Evolutionary conservation across 768 basidiomycete species (phyloP).

Genomic region (Lactifluus subvellereus): DNA sequence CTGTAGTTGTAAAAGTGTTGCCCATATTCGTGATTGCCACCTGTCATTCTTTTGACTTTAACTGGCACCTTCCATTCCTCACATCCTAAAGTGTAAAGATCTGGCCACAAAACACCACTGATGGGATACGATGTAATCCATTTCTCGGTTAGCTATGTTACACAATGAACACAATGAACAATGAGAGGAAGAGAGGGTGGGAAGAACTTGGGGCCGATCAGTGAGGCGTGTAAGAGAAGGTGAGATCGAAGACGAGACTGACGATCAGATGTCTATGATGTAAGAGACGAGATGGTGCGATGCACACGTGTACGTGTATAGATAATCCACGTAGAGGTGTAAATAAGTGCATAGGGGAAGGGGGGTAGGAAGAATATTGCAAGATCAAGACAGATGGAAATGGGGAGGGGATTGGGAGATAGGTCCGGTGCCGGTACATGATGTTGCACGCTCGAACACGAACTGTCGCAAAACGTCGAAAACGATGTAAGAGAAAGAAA

Average conservation of each 20-base stretch:
- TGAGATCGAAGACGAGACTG: neutral
- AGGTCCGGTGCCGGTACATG: neutral
- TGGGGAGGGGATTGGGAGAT: neutral
- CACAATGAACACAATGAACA: neutral
- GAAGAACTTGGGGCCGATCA: neutral
- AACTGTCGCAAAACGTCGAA: neutral
- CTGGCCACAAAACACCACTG: neutral
- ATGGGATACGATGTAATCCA: neutral
- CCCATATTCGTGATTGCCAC: neutral
- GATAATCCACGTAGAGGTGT: conserved; percentile 10
- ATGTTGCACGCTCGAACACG: conserved; percentile 10
- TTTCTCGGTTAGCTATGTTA: conserved; percentile 4
- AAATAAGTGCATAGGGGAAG: conserved; percentile 14
- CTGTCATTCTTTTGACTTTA: neutral
- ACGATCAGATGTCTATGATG: conserved; percentile 14
- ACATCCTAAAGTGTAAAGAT: neutral
- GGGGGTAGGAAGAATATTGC: conserved; percentile 9
- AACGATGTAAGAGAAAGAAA: neutral
- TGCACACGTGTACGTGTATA: neutral
- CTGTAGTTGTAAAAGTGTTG: too few species aligned
- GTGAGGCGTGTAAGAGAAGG: neutral
- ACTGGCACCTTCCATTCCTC: neutral
- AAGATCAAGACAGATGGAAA: conserved; percentile 8
- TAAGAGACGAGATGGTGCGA: neutral
- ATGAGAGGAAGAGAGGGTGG: neutral